Evolutionary conservation across 148 eudicot species (phyloP).

Genomic region (Rhododendron ferrugineum): DNA sequence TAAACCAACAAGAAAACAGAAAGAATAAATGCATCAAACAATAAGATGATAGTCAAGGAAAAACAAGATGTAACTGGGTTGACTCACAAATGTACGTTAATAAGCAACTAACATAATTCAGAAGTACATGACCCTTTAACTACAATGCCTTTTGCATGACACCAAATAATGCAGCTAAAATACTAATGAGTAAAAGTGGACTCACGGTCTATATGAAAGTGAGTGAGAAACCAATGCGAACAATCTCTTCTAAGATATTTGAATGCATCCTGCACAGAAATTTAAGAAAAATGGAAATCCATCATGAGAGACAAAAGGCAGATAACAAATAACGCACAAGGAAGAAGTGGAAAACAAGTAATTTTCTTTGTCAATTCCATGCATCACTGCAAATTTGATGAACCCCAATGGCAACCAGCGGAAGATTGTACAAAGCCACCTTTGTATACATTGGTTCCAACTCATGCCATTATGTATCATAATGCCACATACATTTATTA

Average conservation of each 20-base stretch:
- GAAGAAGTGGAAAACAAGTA: background rate
- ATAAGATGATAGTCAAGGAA: background rate
- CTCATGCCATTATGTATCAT: background rate
- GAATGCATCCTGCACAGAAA: constrained; percentile 78
- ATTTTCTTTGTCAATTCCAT: background rate
- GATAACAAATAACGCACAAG: background rate
- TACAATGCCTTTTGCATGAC: background rate
- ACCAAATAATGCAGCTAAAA: background rate
- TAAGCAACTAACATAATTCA: background rate
- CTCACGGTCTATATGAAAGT: constrained; percentile 95
- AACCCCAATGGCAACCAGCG: background rate
- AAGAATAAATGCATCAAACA: background rate
- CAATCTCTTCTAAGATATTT: constrained; percentile 77
- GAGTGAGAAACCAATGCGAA: constrained; percentile 88
- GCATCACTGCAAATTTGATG: background rate
- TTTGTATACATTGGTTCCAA: background rate
- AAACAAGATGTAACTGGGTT: background rate
- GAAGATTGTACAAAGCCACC: background rate
- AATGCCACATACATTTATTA: background rate
- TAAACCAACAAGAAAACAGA: background rate
- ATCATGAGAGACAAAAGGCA: background rate
- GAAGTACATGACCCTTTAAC: background rate
- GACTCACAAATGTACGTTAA: background rate
- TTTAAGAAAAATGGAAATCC: background rate
- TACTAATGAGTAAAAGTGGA: constrained; percentile 11